These are phyloP conservation scores for Cyclaneusma minus DNA, from an alignment of 2,329 filamentous ascomycete species.

Conservation along the genomic window DNA sequence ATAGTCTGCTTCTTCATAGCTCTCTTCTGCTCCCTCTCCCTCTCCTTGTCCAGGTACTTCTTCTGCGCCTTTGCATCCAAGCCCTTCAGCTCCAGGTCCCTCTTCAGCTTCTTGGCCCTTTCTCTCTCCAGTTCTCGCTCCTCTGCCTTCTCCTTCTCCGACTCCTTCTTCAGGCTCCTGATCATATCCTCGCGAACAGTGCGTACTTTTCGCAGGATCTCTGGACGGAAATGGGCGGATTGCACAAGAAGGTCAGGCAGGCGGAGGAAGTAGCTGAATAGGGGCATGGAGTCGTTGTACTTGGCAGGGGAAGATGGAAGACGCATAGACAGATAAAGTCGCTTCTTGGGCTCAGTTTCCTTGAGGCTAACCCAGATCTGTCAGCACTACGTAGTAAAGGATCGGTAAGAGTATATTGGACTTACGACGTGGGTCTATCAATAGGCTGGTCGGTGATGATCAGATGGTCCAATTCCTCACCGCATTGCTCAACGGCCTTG, in stretches of 20 bases:
- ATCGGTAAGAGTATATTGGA: conserved; percentile 7
- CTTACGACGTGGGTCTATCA: conserved; percentile 74
- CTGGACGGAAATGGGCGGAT: conserved; percentile 70
- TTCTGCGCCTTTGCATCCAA: conserved; percentile 73
- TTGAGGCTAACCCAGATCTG: conserved; percentile 43
- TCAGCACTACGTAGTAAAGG: conserved; percentile 3
- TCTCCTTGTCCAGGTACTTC: conserved; percentile 71
- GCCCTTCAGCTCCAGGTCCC: conserved; percentile 64
- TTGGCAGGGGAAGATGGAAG: conserved; percentile 48
- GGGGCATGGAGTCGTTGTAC: conserved; percentile 50
- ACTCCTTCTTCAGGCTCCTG: conserved; percentile 61
- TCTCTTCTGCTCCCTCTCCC: conserved; percentile 53
- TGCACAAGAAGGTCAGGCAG: conserved; percentile 70
- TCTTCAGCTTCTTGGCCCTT: conserved; percentile 73
- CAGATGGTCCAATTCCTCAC: conserved; percentile 70
- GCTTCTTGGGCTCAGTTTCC: conserved; percentile 74
- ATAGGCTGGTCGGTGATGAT: conserved; percentile 80
- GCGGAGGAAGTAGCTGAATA: conserved; percentile 72
- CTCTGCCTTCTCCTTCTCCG: conserved; percentile 69
- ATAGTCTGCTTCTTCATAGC: conserved; percentile 46
- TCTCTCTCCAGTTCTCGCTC: conserved; percentile 59
- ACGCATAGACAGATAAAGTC: conserved; percentile 61
- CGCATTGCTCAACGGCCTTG: conserved; percentile 62
- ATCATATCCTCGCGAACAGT: conserved; percentile 66
- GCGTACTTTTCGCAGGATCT: conserved; percentile 76